Percentiles rank a stretch among this genome's conserved stretches.
Evolutionary conservation across 805 yeast species (phyloP).

Genomic region (Starmerella sp.): DNA sequence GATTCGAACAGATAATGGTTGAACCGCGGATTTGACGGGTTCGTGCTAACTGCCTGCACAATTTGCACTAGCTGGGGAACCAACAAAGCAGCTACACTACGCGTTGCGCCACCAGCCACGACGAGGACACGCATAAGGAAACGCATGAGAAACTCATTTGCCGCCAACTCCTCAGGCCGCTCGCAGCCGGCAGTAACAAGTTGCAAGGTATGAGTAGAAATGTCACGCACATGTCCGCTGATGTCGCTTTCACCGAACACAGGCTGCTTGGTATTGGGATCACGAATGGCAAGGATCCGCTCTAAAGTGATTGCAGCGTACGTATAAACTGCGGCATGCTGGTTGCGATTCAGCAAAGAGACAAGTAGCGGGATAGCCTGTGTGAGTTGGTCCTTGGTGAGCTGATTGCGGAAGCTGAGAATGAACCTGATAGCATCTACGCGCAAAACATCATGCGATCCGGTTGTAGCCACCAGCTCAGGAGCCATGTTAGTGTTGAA

Average conservation of each 20-base stretch:
- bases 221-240: slow-evolving; percentile 43
- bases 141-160: slow-evolving; percentile 87
- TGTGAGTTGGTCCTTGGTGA: slow-evolving; percentile 70
- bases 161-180: slow-evolving; percentile 84
- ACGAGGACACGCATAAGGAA: slow-evolving; percentile 75
- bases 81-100: slow-evolving; percentile 31
- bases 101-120: slow-evolving; percentile 45
- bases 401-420: slow-evolving; percentile 80
- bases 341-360: slow-evolving; percentile 50
- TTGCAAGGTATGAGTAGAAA: slow-evolving; percentile 55
- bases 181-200: slow-evolving; percentile 48
- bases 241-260: slow-evolving; percentile 68
- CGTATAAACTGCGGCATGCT: slow-evolving; percentile 70
- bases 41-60: slow-evolving; percentile 58
- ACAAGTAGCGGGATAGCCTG: slow-evolving; percentile 73
- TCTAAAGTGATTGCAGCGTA: slow-evolving; percentile 91
- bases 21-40: slow-evolving; percentile 93
- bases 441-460: slow-evolving; percentile 59
- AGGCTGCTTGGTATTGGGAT: slow-evolving; percentile 31
- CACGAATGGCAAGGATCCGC: slow-evolving; percentile 66
- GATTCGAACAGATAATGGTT: slow-evolving; percentile 86
- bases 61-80: slow-evolving; percentile 60
- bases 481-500: slow-evolving; percentile 72
- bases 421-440: slow-evolving; percentile 91
- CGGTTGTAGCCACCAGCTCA: slow-evolving; percentile 44